Conservation (phyloP, 2,329 filamentous ascomycete genomes). For the Colletotrichum sp. region DNA sequence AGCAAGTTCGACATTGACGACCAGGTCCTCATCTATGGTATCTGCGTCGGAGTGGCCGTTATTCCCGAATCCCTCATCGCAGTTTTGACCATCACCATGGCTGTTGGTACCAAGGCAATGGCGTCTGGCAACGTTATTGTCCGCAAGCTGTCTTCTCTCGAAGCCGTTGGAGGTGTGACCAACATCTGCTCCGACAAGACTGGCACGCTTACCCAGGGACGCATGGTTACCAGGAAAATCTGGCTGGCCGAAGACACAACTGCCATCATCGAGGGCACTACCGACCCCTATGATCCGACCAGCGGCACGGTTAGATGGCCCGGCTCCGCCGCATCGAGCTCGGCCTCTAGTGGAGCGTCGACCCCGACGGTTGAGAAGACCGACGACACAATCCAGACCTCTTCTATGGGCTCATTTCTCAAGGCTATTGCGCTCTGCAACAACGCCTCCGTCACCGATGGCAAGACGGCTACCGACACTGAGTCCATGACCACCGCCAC, state of each 20-base stretch:
- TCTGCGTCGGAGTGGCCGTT: constrained; percentile 67
- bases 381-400: constrained; percentile 29
- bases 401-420: constrained; percentile 51
- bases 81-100: constrained; percentile 75
- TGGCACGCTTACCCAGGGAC: constrained; percentile 69
- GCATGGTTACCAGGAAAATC: constrained; percentile 69
- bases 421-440: constrained; percentile 68
- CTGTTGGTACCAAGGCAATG: constrained; percentile 70
- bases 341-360: constrained; percentile 29
- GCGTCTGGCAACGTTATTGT: constrained; percentile 69
- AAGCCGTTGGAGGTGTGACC: constrained; percentile 73
- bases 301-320: constrained; percentile 57
- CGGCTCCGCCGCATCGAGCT: constrained; percentile 37
- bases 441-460: constrained; percentile 55
- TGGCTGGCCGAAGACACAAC: constrained; percentile 62
- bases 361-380: constrained; percentile 29
- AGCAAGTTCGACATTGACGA: constrained; percentile 58
- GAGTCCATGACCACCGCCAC: constrained; percentile 52
- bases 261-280: constrained; percentile 58
- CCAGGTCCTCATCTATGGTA: constrained; percentile 66
- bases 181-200: constrained; percentile 77
- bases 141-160: constrained; percentile 67
- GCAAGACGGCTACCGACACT: constrained; percentile 45
- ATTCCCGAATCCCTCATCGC: constrained; percentile 72
- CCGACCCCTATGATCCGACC: constrained; percentile 66